phyloP scores from a whole-genome alignment of 257 asterid species.

The Phtheirospermum japonicum region DNA sequence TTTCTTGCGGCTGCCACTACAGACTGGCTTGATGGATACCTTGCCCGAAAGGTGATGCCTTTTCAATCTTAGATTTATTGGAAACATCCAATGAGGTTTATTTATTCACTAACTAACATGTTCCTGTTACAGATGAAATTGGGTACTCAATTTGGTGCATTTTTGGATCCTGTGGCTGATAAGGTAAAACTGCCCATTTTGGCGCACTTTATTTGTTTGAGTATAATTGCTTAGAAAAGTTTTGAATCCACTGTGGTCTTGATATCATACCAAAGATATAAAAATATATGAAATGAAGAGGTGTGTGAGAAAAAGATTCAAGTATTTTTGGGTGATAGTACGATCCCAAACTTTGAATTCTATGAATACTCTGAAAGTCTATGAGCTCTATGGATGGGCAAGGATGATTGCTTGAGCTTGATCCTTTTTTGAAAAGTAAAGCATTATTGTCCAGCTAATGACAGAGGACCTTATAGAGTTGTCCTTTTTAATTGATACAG shows the following conservation, averaged over 20 bases:
- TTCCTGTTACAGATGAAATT: slow-evolving; percentile 68
- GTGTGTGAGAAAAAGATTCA: not conserved
- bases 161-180: slow-evolving; percentile 99
- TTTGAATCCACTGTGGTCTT: slow-evolving; percentile 1
- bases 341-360: slow-evolving; percentile 15
- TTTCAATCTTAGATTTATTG: slow-evolving; percentile 18
- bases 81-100: slow-evolving; percentile 19
- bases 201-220: not conserved
- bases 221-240: not conserved
- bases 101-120: slow-evolving; percentile 23
- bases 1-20: slow-evolving; percentile 85
- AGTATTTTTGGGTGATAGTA: not conserved
- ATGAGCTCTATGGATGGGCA: not conserved
- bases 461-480: slow-evolving; percentile 23
- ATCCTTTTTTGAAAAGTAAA: not conserved
- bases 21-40: slow-evolving; percentile 99
- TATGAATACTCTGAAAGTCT: slow-evolving; percentile 16
- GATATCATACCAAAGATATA: too few relatives aligned
- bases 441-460: slow-evolving; percentile 5
- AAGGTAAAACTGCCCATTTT: slow-evolving; percentile 49
- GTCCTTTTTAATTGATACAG: slow-evolving; percentile 43
- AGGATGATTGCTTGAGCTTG: not conserved
- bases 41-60: slow-evolving; percentile 80
- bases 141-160: slow-evolving; percentile 94
- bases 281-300: not conserved